These are phyloP conservation scores for Herpetomonas tarakana DNA, from an alignment of 208 protist genomes.

Conservation along the genomic window DNA sequence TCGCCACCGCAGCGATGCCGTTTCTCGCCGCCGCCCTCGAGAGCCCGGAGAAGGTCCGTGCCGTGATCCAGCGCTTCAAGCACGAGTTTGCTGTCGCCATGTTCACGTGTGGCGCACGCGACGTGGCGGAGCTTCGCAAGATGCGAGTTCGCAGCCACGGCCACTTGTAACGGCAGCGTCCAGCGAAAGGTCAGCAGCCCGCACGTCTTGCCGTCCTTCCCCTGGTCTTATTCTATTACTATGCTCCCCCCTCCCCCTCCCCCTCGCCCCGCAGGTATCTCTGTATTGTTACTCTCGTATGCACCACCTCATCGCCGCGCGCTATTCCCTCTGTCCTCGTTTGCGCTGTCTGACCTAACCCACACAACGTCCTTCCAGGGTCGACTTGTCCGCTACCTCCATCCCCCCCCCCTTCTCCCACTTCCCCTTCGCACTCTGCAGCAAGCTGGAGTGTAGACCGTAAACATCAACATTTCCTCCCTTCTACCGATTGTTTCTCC, in stretches of 20 bases:
- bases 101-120: conserved; percentile 85
- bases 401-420: too few species aligned
- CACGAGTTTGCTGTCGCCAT: conserved; percentile 79
- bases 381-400: too few species aligned
- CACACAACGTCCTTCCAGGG: too few species aligned
- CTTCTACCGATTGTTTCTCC: too few species aligned
- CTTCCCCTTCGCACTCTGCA: too few species aligned
- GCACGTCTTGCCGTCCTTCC: not conserved
- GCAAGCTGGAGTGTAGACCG: too few species aligned
- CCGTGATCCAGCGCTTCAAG: conserved; percentile 72
- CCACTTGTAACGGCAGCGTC: conserved; percentile 29
- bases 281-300: too few species aligned
- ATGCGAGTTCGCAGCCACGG: conserved; percentile 43
- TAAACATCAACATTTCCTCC: too few species aligned
- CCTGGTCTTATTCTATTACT: not conserved
- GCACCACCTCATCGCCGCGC: too few species aligned
- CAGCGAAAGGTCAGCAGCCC: not conserved
- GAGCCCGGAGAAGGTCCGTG: conserved; percentile 60
- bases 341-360: too few species aligned
- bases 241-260: not conserved
- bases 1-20: conserved; percentile 79
- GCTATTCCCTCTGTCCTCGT: too few species aligned
- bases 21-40: conserved; percentile 85
- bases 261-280: too few species aligned
- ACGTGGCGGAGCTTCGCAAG: conserved; percentile 60